Evolutionary conservation across 345 rosid species (phyloP).

Genomic region (Lepidium africanum): DNA sequence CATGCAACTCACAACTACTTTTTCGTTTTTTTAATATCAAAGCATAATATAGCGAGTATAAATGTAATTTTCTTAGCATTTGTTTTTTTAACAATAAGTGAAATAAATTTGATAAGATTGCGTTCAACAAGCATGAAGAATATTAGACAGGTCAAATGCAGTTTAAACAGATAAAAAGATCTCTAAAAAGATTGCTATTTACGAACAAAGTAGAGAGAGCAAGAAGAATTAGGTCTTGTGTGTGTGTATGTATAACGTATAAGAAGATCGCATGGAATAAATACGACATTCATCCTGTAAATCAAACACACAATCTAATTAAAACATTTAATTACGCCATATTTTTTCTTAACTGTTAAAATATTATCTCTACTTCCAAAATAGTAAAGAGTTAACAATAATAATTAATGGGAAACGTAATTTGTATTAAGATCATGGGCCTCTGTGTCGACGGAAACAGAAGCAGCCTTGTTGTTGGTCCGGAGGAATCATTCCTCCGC

Average conservation of each 20-base stretch:
- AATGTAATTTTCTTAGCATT: too few relatives aligned
- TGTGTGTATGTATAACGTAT: background rate
- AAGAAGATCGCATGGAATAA: conserved; percentile 3
- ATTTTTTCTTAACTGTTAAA: background rate
- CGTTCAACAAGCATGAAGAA: too few relatives aligned
- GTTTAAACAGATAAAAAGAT: too few relatives aligned
- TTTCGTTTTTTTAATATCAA: too few relatives aligned
- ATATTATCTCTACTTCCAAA: background rate
- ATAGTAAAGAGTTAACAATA: background rate
- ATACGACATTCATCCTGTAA: conserved; percentile 13
- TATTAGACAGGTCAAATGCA: too few relatives aligned
- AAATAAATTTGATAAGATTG: too few relatives aligned
- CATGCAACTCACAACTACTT: too few relatives aligned
- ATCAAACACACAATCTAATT: background rate
- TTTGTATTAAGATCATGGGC: conserved; percentile 41
- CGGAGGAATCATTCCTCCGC: conserved; percentile 90
- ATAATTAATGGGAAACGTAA: background rate
- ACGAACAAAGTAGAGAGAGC: too few relatives aligned
- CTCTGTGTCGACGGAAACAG: conserved; percentile 68
- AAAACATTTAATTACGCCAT: background rate
- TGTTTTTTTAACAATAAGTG: too few relatives aligned
- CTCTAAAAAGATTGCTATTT: too few relatives aligned
- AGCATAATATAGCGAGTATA: too few relatives aligned
- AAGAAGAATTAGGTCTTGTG: background rate
- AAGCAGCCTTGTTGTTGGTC: conserved; percentile 84